Conservation (phyloP, 805 yeast genomes). For the Kodamaea sagamina region DNA sequence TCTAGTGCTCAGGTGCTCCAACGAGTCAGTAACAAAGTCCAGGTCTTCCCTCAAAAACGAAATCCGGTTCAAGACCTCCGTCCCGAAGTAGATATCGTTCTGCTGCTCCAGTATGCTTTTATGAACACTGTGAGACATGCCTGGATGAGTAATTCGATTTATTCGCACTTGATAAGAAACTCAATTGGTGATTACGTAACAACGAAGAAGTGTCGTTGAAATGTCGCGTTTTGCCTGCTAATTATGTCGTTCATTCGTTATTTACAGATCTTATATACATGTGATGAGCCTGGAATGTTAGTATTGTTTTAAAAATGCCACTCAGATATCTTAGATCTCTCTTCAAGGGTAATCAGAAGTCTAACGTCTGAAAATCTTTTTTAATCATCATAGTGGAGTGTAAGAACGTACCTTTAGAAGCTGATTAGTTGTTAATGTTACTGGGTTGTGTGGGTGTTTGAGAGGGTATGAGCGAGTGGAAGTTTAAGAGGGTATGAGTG, state of each 20-base stretch:
- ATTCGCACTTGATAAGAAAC: too few relatives aligned
- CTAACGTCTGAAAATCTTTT: conserved; percentile 43
- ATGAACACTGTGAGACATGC: conserved; percentile 13
- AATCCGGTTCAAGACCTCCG: conserved; percentile 60
- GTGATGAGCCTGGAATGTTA: conserved; percentile 3
- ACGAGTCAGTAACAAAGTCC: conserved; percentile 49
- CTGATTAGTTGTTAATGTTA: too few relatives aligned
- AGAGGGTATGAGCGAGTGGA: too few relatives aligned
- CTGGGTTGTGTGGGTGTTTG: too few relatives aligned
- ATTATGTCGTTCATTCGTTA: conserved; percentile 3
- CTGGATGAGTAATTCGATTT: conserved; percentile 5
- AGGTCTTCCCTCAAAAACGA: conserved; percentile 61
- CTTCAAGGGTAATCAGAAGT: conserved; percentile 41
- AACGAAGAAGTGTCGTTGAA: neutral
- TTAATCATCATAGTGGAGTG: conserved; percentile 30
- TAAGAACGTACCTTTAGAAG: conserved; percentile 9
- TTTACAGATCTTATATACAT: conserved; percentile 1
- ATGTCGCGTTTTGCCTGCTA: neutral
- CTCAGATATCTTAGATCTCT: conserved; percentile 35
- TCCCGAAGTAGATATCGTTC: conserved; percentile 41
- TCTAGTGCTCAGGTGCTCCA: conserved; percentile 47
- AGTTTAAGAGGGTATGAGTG: too few relatives aligned
- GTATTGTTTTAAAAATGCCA: neutral
- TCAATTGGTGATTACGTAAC: neutral
- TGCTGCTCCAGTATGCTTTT: conserved; percentile 13